Evolutionary conservation across 805 yeast species (phyloP), one percentile per base, ranked within the genome.

Genomic region (Starmerella lactis-condensi): DNA sequence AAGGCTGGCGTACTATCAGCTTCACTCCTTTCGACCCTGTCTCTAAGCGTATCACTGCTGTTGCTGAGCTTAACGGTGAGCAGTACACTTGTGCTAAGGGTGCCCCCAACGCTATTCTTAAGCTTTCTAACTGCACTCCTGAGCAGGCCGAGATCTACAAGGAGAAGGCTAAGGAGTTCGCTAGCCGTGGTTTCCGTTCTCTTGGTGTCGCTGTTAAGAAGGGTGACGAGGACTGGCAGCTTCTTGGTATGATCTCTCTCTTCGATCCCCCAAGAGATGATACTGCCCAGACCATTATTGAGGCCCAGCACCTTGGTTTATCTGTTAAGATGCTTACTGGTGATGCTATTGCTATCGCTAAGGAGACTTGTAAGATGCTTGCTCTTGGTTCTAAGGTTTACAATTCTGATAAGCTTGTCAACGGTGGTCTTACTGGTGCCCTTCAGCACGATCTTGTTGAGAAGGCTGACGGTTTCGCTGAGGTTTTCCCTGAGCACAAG

Each of bases 241-340:
- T 81, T 53, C 69, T 81, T 56, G 94, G 94, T 65, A 82, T 81
- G 65, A 79, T 81, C 91, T 93, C 94, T 60, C 78, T 92, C 68
- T 78, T 81, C 89, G 94, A 81, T 65, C 94, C 94, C 55, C 93
- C 94, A 63, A 78, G 94, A 73, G 93, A 81, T 61, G 94, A 81
- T 61, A 81, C 94, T 68, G 93, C 92, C 54, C 75, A 73, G 59
- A 81, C 94, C 59, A 89, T 81, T 60, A 59, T 67, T 59, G 94
- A 81, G 69, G 93, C 94, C 51, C 75, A 76, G 68, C 59, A 65
- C 51, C 72, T 81, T 54, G 94, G 94, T 76, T 71, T 81, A 58
- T 74, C 89, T 64, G 92, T 81, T 51, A 81, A 81, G 77, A 81
- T 81, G 93, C 70, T 81, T 60, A 81, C 94, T 65, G 94, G 94